phyloP scores from a whole-genome alignment of 768 basidiomycete species.

The Dioszegia crocea region DNA sequence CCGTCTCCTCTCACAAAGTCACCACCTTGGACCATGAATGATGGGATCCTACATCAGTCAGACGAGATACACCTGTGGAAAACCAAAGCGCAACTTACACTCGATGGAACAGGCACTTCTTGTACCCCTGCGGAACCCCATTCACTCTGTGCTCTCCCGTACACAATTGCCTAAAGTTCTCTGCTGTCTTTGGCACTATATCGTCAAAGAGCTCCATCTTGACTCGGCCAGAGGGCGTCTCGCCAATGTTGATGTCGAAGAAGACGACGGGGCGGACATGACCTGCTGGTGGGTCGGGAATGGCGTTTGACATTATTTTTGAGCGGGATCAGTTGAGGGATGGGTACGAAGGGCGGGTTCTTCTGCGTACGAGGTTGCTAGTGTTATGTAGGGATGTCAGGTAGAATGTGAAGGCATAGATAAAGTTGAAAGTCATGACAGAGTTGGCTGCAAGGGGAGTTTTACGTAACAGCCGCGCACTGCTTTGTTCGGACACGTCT shows the following conservation, averaged over 20 bases:
- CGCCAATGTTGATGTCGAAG: conserved; percentile 94
- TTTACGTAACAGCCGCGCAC: too few species aligned
- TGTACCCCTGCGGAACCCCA: conserved; percentile 83
- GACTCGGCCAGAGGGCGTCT: conserved; percentile 87
- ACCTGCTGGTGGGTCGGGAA: conserved; percentile 41
- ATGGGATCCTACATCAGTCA: conserved; percentile 32
- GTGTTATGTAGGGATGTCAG: too few species aligned
- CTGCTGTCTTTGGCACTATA: conserved; percentile 91
- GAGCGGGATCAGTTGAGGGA: not conserved
- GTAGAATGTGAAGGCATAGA: too few species aligned
- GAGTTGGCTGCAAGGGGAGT: too few species aligned
- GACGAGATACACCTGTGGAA: not conserved
- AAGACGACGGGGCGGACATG: conserved; percentile 77
- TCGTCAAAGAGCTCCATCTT: conserved; percentile 97
- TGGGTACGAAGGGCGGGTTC: too few species aligned
- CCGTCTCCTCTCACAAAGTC: conserved; percentile 94
- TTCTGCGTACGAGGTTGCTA: not conserved
- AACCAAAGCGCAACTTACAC: conserved; percentile 56
- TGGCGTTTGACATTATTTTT: not conserved
- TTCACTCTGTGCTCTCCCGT: conserved; percentile 94
- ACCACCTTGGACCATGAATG: conserved; percentile 97
- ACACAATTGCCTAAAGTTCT: conserved; percentile 95
- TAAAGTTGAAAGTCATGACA: too few species aligned
- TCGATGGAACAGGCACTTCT: conserved; percentile 87
- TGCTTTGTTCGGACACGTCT: too few species aligned